phyloP scores from a whole-genome alignment of 1,284 basidiomycete species.

The Ganoderma lucidum region DNA sequence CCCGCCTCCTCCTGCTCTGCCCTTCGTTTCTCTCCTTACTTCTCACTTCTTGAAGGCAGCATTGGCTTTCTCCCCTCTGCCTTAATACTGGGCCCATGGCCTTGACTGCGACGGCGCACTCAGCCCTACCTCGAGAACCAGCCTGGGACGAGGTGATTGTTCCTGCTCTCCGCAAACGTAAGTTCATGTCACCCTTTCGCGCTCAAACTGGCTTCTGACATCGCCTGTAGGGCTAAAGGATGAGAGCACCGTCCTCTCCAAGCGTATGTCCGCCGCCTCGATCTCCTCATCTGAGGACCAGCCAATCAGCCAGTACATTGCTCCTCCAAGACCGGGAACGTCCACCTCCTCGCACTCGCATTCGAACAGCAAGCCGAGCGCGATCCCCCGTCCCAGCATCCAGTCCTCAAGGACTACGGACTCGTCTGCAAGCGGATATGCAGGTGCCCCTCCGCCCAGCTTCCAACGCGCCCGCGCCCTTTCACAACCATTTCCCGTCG shows the following conservation, averaged over 20 bases:
- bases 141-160: conserved; percentile 79
- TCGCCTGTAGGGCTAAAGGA: conserved; percentile 69
- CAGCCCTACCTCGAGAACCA: conserved; percentile 58
- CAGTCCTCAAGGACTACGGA: conserved; percentile 44
- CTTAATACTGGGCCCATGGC: conserved; percentile 41
- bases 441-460: conserved; percentile 26
- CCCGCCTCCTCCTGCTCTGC: conserved; percentile 33
- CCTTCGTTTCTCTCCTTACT: conserved; percentile 37
- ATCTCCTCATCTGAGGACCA: conserved; percentile 58
- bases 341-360: conserved; percentile 36
- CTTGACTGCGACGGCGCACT: conserved; percentile 53
- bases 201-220: conserved; percentile 4
- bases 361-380: conserved; percentile 45
- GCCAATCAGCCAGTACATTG: conserved; percentile 33
- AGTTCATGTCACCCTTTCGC: conserved; percentile 33
- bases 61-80: conserved; percentile 27
- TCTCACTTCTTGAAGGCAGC: conserved; percentile 32
- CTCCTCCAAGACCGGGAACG: conserved; percentile 29
- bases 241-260: conserved; percentile 75
- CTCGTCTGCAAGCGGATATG: conserved; percentile 27
- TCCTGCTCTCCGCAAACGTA: conserved; percentile 74
- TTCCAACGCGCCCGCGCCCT: conserved; percentile 58
- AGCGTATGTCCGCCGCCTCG: conserved; percentile 77
- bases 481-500: conserved; percentile 62
- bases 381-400: conserved; percentile 57